A percentile compares a stretch with the other conserved stretches of the same genome.
Conservation (phyloP, 2,329 filamentous ascomycete genomes). For the Dothideomycetes sp. region DNA sequence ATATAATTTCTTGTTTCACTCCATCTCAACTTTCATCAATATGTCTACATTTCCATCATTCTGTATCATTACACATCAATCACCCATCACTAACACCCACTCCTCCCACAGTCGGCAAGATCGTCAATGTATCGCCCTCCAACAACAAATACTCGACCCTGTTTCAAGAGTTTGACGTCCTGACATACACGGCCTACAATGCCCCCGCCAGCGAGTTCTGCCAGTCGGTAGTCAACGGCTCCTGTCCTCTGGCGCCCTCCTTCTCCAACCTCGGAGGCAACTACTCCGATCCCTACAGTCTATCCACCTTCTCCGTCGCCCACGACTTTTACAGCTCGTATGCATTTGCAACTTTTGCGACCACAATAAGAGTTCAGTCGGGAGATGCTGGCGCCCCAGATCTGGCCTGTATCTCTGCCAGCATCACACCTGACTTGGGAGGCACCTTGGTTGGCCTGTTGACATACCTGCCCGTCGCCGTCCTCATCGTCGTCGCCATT, state of each 20-base stretch:
- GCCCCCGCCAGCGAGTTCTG: conserved; percentile 53
- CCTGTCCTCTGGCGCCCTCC: conserved; percentile 65
- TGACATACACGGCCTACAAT: conserved; percentile 63
- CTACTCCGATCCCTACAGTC: conserved; percentile 35
- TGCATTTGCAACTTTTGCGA: conserved; percentile 69
- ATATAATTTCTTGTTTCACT: too few relatives aligned
- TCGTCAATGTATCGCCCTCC: conserved; percentile 49
- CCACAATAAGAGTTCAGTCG: conserved; percentile 63
- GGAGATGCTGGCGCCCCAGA: conserved; percentile 53
- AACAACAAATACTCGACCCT: conserved; percentile 61
- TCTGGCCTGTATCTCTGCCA: conserved; percentile 72
- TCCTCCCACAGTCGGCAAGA: conserved; percentile 64
- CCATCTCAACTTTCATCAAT: too few relatives aligned
- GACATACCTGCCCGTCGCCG: conserved; percentile 63
- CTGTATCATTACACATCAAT: too few relatives aligned
- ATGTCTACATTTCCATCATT: too few relatives aligned
- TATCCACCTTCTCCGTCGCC: conserved; percentile 64
- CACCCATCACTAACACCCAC: too few relatives aligned
- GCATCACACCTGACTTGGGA: conserved; percentile 75
- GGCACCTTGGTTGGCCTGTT: conserved; percentile 54
- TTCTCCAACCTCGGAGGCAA: conserved; percentile 44
- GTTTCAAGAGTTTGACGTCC: conserved; percentile 57
- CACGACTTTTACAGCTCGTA: conserved; percentile 74
- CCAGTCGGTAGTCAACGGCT: conserved; percentile 42
- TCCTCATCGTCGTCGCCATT: conserved; percentile 68